Evolutionary conservation across 345 rosid genomes (phyloP), one percentile per base, ranked within the genome.

Genomic region (Citrus cavaleriei): DNA sequence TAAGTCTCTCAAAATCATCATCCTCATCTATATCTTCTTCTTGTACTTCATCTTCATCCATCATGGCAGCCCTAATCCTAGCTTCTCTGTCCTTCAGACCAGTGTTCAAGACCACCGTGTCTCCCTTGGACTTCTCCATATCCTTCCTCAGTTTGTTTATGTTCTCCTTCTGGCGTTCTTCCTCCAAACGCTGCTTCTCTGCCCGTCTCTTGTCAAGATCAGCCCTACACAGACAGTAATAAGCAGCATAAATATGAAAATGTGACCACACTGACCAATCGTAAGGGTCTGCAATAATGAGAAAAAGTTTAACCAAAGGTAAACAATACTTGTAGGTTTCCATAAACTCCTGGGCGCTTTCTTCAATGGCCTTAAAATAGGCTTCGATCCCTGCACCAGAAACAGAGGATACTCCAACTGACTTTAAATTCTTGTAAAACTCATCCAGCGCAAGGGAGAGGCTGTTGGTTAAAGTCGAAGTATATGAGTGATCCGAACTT

Each of bases 371-470:
- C 81, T 90, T 88, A 70, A 93, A 93, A 85, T 88, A 91, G 59
- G 83, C 86, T 82, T 87, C 91, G 91, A 90, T 90, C 70, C 97
- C 97, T 79, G 89, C 85, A 82, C 97, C 97, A 72, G 97, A 80
- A 78, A 93, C 86, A 54, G 97, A 95, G 72, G 97, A 93, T 63
- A 93, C 95, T 72, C 97, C 97, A 73, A 90, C 95, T 57, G 94
- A 89, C 70, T 83, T 86, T 78, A 93, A 83, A 32, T 91, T 93
- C 57, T 80, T 84, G 76, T 93, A 93, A 79, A 93, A 91, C 76
- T 93, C 95, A 62, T 84, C 92, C 4, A 93, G 93, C 18, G 86
- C 84, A 42, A 93, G 87, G 40, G 89, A 85, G 65, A 93, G 95
- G 82, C 95, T 91, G 73, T 88, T 85, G n/a, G 95, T 81, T 79